phyloP scores from a whole-genome alignment of 164 flowering plant species.

The Cinnamomum micranthum region DNA sequence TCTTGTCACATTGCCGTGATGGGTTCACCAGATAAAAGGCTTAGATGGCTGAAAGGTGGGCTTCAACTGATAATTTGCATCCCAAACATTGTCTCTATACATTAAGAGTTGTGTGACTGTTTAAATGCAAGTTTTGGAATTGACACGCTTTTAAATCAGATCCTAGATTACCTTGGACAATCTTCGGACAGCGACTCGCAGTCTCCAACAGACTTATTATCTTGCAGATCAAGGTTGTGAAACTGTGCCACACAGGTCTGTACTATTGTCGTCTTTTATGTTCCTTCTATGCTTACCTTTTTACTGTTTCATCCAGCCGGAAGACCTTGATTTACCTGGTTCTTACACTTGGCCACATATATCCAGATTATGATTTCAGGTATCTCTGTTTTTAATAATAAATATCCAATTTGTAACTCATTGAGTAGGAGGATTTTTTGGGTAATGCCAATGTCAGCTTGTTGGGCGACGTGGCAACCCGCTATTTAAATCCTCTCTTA shows the following conservation, averaged over 20 bases:
- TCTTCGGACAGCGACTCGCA: constrained; percentile 75
- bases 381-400: constrained; percentile 36
- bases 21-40: too few species aligned
- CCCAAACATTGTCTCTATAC: background rate
- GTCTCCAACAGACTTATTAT: constrained; percentile 59
- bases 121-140: constrained; percentile 1
- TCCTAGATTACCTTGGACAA: constrained; percentile 79
- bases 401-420: background rate
- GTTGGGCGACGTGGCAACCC: constrained; percentile 92
- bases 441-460: constrained; percentile 99
- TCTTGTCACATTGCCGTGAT: too few species aligned
- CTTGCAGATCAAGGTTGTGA: constrained; percentile 71
- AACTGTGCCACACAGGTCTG: constrained; percentile 3
- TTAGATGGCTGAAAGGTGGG: background rate
- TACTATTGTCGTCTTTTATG: background rate
- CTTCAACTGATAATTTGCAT: background rate
- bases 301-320: constrained; percentile 59
- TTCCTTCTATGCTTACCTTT: constrained; percentile 1
- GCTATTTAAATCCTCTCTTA: constrained; percentile 47
- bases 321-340: constrained; percentile 85
- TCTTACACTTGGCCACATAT: constrained; percentile 84
- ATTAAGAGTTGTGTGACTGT: background rate
- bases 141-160: constrained; percentile 32
- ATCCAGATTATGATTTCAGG: constrained; percentile 99
- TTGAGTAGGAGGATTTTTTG: constrained; percentile 64